Conservation (phyloP, 129 eudicot genomes). For the Arctium minus region DNA sequence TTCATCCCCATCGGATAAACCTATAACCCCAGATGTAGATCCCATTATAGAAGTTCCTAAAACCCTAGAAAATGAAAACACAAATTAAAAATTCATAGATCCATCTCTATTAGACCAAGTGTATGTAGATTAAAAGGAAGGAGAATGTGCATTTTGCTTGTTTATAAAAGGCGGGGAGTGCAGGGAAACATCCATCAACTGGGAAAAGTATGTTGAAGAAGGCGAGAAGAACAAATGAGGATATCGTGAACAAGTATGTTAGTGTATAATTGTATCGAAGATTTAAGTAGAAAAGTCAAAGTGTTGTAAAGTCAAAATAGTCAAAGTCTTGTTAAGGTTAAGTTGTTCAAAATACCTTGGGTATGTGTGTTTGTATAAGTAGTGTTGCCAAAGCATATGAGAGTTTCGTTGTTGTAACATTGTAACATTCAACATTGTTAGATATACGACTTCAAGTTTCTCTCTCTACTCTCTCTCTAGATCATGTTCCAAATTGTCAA, state of each 20-base stretch:
- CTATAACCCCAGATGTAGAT: neutral
- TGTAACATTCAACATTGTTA: too few species aligned
- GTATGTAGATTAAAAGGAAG: conserved; percentile 28
- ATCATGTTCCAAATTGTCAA: too few species aligned
- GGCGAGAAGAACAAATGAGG: conserved; percentile 58
- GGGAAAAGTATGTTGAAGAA: conserved; percentile 68
- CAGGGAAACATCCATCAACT: conserved; percentile 41
- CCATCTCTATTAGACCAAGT: conserved; percentile 8
- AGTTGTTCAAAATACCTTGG: too few species aligned
- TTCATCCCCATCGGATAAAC: conserved; percentile 6
- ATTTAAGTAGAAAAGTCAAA: too few species aligned
- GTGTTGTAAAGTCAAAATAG: too few species aligned
- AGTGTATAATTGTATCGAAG: neutral
- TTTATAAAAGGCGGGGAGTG: conserved; percentile 78
- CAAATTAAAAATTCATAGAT: conserved; percentile 3
- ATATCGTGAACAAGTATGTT: conserved; percentile 44
- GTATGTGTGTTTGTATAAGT: too few species aligned
- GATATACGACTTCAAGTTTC: too few species aligned
- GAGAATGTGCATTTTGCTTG: conserved; percentile 65
- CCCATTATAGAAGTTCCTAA: neutral
- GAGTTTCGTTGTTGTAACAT: too few species aligned
- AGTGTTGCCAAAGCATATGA: too few species aligned
- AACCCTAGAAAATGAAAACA: neutral
- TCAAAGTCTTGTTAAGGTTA: too few species aligned
- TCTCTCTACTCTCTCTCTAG: too few species aligned